Base-by-base conservation (phyloP, 2,329 filamentous ascomycete genomes). In the Diaporthe amygdali region DNA sequence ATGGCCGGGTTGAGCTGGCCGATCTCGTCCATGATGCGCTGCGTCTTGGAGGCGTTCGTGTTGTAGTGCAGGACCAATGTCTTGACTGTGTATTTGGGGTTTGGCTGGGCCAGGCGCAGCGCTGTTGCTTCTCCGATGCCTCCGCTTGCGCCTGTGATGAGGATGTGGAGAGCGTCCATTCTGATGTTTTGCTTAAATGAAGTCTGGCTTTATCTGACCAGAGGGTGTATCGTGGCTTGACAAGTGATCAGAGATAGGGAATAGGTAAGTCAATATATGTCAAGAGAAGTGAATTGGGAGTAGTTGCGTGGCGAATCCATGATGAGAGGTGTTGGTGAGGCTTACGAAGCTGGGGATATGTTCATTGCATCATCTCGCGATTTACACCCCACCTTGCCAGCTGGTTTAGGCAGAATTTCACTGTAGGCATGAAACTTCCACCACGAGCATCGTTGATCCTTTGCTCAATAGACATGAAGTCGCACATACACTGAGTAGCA, bases 91-190 rank as follows among this genome's bases (percentile, higher is more conserved):
- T 68, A 55, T 12, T 52, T 37, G 7, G 67, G 25, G 12, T 22
- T 39, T n/a, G 51, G 37, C 27, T 63, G 67, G 17, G 71, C 55
- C 9, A 70, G 71, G 27, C 71, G 68, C 32, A 72, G 61, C n/a
- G 68, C 71, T 1, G 63, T 70, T n/a, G 71, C 71, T 4, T 39
- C 46, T 14, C 71, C 68, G 61, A 72, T 72, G 22, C 68, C 71
- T 15, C 71, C 71, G 47, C 61, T 67, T 39, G 71, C 71, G 22
- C 70, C 70, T 15, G 70, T 71, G 39, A 71, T 69, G 49, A 69
- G 70, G 55, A 69, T 30, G 4, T 51, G 52, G 5, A 71, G 66
- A 25, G 51, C 51, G 17, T 51, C 46, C 69, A 63, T 61, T 5
- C 22, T 56, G 20, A 1, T 20, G 1, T 27, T 39, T 22, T 39